Base-by-base conservation (phyloP, 78 protist species). In the Tieghemostelium lacteum region DNA sequence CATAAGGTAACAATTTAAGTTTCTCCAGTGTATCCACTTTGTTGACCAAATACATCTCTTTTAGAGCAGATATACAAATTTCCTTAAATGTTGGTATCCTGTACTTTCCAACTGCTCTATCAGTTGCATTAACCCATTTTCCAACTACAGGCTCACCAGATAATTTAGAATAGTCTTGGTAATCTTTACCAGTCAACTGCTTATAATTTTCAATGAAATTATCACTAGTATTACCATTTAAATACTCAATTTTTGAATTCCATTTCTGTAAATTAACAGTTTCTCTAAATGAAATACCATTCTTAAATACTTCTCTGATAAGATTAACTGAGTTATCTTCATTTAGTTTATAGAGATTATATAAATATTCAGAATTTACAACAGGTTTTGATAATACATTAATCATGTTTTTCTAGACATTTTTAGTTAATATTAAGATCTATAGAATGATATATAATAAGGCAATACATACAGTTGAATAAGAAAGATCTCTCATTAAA, bases 41-140 rank as follows among this genome's bases (percentile, higher is more conserved):
- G 20, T 75, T 10, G 17, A 39, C 36, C 24, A 64, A 62, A 49
- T 54, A 75, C 28, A 62, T 16, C 28, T 75, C 70, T 16, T 22
- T 42, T 40, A 75, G 49, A 4, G 54, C 49, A 29, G 71, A 60
- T 22, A 45, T 62, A 62, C 86, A 75, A 45, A 75, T 36, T 0
- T 29, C 17, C 20, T 75, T 75, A 17, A 61, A 22, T 10, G 72
- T 4, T 75, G 86, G 86, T 22, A 75, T 45, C 17, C 7, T 20
- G 10, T 63, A 34, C 42, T n/a, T 42, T 36, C 73, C 55, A 28
- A 24, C 26, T 4, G 61, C 12, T 10, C 49, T 26, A 62, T 75
- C 73, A 20, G 42, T 36, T 37, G 52, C 10, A 45, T 45, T 45
- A 14, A 45, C 52, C 52, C 52, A 45, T 45, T 45, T 45, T 14